These are phyloP conservation scores for Penicillium paxilli DNA, from an alignment of 495 filamentous ascomycete genomes.

Conservation along the genomic window DNA sequence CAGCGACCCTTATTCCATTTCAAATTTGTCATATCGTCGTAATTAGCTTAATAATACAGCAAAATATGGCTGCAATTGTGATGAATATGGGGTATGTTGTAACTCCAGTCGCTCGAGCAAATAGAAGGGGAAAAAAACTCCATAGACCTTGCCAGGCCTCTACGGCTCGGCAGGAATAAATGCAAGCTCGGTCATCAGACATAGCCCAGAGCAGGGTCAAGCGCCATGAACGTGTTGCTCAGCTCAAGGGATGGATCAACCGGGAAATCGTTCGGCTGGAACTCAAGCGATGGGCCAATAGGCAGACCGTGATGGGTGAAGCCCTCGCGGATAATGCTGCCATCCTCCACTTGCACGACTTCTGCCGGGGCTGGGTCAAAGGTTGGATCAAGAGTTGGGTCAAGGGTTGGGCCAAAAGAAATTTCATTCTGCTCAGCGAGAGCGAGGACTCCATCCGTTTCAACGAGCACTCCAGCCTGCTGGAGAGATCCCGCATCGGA, in stretches of 20 bases:
- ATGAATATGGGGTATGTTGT: not conserved
- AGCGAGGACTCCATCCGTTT: too few relatives aligned
- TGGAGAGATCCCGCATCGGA: not conserved
- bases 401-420: not conserved
- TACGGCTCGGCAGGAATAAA: not conserved
- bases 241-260: conserved; percentile 50
- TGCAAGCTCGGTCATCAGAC: not conserved
- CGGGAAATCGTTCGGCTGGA: conserved; percentile 32
- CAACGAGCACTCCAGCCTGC: too few relatives aligned
- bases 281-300: too few relatives aligned
- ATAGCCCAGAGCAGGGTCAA: not conserved
- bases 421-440: not conserved
- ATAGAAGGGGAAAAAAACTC: too few relatives aligned
- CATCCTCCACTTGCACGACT: not conserved
- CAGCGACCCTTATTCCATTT: too few relatives aligned
- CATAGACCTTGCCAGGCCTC: not conserved
- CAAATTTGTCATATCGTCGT: conserved; percentile 9
- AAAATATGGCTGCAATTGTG: not conserved
- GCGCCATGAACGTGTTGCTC: not conserved
- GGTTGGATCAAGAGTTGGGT: not conserved
- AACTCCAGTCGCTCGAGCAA: not conserved
- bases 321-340: not conserved
- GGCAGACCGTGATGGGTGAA: too few relatives aligned
- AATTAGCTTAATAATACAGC: not conserved
- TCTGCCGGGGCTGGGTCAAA: not conserved